Conservation (phyloP, 2,329 filamentous ascomycete species). For the Cephalotrichum gorgonifer region DNA sequence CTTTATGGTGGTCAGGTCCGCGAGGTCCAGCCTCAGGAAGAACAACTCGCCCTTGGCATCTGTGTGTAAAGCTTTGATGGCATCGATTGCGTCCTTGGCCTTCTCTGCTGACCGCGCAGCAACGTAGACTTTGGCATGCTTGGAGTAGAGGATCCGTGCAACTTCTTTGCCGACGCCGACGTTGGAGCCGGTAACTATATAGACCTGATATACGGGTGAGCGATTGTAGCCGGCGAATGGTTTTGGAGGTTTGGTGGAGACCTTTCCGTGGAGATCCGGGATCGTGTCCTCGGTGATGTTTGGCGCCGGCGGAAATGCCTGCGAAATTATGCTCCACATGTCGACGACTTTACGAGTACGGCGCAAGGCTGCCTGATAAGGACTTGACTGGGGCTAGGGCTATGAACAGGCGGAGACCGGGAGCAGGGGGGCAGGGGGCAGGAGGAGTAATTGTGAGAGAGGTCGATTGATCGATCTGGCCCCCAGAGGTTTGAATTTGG, state of each 20-base stretch:
- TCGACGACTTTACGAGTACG: neutral
- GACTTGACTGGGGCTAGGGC: no score
- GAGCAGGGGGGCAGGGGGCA: no score
- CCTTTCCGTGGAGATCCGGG: conserved; percentile 45
- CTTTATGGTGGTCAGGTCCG: conserved; percentile 24
- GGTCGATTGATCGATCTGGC: no score
- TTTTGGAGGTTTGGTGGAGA: conserved; percentile 28
- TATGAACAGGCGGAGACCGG: no score
- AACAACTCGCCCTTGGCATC: conserved; percentile 26
- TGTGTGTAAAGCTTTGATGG: conserved; percentile 25
- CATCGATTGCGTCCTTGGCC: conserved; percentile 30
- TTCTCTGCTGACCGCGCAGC: conserved; percentile 37
- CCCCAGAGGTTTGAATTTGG: no score
- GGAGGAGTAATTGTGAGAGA: no score
- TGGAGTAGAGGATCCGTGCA: conserved; percentile 39
- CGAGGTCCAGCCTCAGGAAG: conserved; percentile 34
- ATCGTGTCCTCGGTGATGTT: conserved; percentile 49
- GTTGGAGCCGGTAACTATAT: conserved; percentile 37
- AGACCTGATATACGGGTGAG: conserved; percentile 21
- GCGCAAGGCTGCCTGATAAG: neutral
- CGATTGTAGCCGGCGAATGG: no score
- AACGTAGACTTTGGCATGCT: conserved; percentile 44
- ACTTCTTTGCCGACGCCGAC: conserved; percentile 40
- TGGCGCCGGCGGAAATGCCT: conserved; percentile 10
- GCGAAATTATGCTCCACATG: neutral